A percentile compares a stretch with the other conserved stretches of the same genome.
phyloP scores from a whole-genome alignment of 1,139 yeast genomes.

The Hyphopichia fennica region DNA sequence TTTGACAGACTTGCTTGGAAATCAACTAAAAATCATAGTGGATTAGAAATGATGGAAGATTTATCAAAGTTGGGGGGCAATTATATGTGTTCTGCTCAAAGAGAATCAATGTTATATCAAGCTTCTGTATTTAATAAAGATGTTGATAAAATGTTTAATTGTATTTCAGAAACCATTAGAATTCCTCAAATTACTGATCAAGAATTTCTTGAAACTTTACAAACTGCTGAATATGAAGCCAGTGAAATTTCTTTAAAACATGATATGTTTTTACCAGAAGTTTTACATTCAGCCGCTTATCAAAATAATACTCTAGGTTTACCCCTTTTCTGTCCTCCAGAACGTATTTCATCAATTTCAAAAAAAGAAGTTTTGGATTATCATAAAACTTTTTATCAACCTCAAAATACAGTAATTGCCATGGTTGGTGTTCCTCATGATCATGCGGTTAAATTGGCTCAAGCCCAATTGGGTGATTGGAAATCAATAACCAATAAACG shows the following conservation, averaged over 20 bases:
- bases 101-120: conserved; percentile 91
- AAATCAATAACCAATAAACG: conserved; percentile 26
- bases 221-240: conserved; percentile 79
- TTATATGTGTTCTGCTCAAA: conserved; percentile 88
- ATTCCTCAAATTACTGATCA: conserved; percentile 66
- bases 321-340: conserved; percentile 81
- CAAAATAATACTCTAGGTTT: conserved; percentile 73
- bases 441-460: conserved; percentile 64
- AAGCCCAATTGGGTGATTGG: conserved; percentile 67
- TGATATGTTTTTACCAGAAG: conserved; percentile 85
- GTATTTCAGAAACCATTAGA: conserved; percentile 78
- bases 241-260: conserved; percentile 80
- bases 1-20: conserved; percentile 87
- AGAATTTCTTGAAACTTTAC: conserved; percentile 73
- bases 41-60: conserved; percentile 71
- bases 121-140: conserved; percentile 91
- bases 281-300: conserved; percentile 82
- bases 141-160: conserved; percentile 76
- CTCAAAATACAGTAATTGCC: conserved; percentile 82
- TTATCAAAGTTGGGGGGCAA: conserved; percentile 88
- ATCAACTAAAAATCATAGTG: conserved; percentile 63
- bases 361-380: conserved; percentile 58
- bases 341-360: conserved; percentile 56
- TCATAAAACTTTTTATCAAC: conserved; percentile 68
- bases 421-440: conserved; percentile 84